Conservation (phyloP, 1,284 basidiomycete genomes). For the Volvariella volvacea region DNA sequence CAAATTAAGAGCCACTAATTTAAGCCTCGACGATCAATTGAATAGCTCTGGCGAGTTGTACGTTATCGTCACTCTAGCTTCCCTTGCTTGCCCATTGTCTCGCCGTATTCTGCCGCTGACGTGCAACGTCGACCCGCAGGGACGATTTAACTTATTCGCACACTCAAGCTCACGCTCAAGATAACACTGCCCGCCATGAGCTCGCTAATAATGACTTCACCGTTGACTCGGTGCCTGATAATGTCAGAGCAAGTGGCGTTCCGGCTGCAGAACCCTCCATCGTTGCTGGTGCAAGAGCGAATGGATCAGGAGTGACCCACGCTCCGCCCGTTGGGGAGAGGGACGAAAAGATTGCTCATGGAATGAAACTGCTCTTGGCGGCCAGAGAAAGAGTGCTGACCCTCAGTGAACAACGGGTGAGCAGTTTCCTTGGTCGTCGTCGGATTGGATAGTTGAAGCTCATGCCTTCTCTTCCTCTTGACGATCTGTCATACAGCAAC, state of each 20-base stretch:
- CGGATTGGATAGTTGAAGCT: too few species aligned
- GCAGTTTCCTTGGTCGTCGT: slow-evolving; percentile 17
- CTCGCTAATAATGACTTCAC: too few species aligned
- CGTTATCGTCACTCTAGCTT: slow-evolving; percentile 15
- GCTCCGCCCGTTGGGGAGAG: slow-evolving; percentile 17
- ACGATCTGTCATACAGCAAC: slow-evolving; percentile 22
- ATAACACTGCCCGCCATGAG: too few species aligned
- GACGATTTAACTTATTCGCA: slow-evolving; percentile 34
- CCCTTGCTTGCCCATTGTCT: slow-evolving; percentile 12
- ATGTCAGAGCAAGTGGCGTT: too few species aligned
- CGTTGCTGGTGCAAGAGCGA: too few species aligned
- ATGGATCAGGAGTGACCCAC: too few species aligned
- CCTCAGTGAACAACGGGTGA: slow-evolving; percentile 65
- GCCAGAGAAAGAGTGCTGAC: slow-evolving; percentile 65
- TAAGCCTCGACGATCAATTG: slow-evolving; percentile 54
- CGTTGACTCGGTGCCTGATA: too few species aligned
- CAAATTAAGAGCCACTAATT: slow-evolving; percentile 61
- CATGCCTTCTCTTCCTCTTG: neutral
- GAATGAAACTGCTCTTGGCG: slow-evolving; percentile 56
- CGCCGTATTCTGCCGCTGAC: too few species aligned
- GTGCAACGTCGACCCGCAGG: too few species aligned
- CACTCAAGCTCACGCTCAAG: slow-evolving; percentile 22
- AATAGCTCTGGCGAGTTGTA: slow-evolving; percentile 40
- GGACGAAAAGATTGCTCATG: slow-evolving; percentile 35
- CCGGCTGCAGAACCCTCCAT: too few species aligned